Percentiles rank a stretch among this genome's conserved stretches.
Evolutionary conservation across 495 filamentous ascomycete genomes (phyloP).

Genomic region (Schizothecium vesticola): DNA sequence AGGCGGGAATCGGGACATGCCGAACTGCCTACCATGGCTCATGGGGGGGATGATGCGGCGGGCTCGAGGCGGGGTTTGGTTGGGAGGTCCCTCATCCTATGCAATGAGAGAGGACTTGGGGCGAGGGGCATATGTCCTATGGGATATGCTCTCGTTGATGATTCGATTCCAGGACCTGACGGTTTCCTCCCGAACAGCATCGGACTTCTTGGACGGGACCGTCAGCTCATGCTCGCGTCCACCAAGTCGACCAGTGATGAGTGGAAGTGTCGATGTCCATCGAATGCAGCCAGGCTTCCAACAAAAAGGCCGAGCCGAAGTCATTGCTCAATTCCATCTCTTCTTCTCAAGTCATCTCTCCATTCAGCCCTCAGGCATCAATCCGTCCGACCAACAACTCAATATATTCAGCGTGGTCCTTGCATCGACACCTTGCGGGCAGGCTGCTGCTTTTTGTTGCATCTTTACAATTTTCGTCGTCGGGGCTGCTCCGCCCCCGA

Average conservation of each 20-base stretch:
- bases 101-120: too few species aligned
- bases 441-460: neutral
- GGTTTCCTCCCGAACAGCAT: neutral
- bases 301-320: neutral
- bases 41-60: neutral
- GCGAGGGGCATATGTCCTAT: too few species aligned
- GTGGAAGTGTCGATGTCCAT: neutral
- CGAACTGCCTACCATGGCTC: neutral
- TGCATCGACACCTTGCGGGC: neutral
- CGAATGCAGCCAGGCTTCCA: neutral
- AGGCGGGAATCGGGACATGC: neutral
- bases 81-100: neutral
- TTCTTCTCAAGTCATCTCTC: neutral
- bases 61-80: neutral
- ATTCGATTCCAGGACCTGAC: neutral
- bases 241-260: neutral
- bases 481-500: neutral
- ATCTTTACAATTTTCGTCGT: neutral
- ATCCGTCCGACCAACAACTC: too few species aligned
- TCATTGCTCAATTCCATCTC: neutral
- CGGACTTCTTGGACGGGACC: neutral
- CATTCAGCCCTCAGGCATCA: neutral
- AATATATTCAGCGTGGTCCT: neutral
- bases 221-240: neutral
- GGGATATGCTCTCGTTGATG: neutral